Conservation (phyloP, 768 basidiomycete genomes). For the Hypholoma fasciculare region DNA sequence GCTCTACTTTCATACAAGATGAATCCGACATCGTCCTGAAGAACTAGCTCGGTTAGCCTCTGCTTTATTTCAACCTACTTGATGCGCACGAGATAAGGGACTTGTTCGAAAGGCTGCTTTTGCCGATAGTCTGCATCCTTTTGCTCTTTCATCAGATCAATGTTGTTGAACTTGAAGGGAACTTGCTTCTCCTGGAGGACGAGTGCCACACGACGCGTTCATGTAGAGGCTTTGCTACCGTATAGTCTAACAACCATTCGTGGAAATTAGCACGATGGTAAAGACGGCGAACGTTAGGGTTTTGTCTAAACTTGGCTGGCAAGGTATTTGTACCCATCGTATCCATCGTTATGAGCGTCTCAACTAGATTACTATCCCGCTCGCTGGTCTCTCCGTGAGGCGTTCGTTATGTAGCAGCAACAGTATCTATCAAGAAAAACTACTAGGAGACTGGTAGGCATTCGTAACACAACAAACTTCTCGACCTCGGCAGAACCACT, state of each 20-base stretch:
- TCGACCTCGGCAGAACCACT: too few relatives aligned
- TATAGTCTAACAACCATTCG: not conserved
- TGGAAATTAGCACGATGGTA: not conserved
- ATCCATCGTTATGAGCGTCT: too few relatives aligned
- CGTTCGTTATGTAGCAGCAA: too few relatives aligned
- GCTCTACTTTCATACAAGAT: slow-evolving; percentile 64
- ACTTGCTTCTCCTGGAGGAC: slow-evolving; percentile 23
- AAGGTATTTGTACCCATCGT: too few relatives aligned
- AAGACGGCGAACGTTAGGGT: too few relatives aligned
- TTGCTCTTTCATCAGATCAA: slow-evolving; percentile 49
- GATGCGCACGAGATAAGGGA: slow-evolving; percentile 49
- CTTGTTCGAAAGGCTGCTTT: slow-evolving; percentile 65
- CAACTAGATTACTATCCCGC: too few relatives aligned
- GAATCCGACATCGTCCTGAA: slow-evolving; percentile 58
- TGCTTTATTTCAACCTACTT: not conserved
- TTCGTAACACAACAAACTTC: too few relatives aligned
- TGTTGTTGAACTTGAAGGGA: slow-evolving; percentile 47
- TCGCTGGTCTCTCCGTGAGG: too few relatives aligned
- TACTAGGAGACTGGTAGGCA: too few relatives aligned
- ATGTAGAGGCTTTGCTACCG: not conserved
- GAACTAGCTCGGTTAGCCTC: not conserved
- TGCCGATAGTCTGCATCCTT: slow-evolving; percentile 42
- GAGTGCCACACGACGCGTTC: not conserved
- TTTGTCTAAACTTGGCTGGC: too few relatives aligned
- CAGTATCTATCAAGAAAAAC: too few relatives aligned